A percentile compares a stretch with the other conserved stretches of the same genome.
Evolutionary conservation across 192 early-diverging fungal genomes (phyloP).

Genomic region (Backusella tuberculispora): DNA sequence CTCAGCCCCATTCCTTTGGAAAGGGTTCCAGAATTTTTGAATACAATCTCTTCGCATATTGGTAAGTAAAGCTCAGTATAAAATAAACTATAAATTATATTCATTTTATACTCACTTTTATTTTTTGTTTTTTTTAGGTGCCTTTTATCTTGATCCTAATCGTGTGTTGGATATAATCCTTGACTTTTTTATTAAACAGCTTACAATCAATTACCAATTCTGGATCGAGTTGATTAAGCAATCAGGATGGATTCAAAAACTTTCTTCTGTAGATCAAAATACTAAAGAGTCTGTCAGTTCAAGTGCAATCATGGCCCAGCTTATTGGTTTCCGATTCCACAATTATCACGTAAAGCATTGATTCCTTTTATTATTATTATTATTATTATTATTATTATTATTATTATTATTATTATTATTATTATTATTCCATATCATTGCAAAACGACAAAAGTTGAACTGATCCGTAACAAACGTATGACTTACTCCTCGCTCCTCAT

Average conservation of each 20-base stretch:
- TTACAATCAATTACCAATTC: conserved; percentile 68
- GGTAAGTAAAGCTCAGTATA: conserved; percentile 2
- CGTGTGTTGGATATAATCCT: conserved; percentile 80
- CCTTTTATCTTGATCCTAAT: conserved; percentile 84
- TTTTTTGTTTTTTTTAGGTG: conserved; percentile 44
- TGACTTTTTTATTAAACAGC: conserved; percentile 74
- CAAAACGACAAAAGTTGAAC: neutral
- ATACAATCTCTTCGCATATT: conserved; percentile 27
- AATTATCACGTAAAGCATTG: conserved; percentile 50
- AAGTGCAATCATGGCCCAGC: conserved; percentile 52
- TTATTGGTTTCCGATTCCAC: conserved; percentile 79
- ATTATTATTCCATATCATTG: too few relatives aligned
- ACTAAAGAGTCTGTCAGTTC: neutral
- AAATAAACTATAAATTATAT: neutral
- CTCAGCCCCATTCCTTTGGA: conserved; percentile 27
- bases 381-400: too few relatives aligned
- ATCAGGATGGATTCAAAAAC: conserved; percentile 48
- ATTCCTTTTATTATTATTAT: neutral
- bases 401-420: neutral
- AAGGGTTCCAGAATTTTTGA: conserved; percentile 22
- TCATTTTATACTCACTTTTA: neutral
- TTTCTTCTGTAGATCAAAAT: neutral
- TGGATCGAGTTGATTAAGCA: conserved; percentile 68
- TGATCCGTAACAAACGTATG: neutral
- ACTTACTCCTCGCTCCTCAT: neutral